phyloP scores from a whole-genome alignment of 768 basidiomycete genomes.

The Tylopilus sp. region DNA sequence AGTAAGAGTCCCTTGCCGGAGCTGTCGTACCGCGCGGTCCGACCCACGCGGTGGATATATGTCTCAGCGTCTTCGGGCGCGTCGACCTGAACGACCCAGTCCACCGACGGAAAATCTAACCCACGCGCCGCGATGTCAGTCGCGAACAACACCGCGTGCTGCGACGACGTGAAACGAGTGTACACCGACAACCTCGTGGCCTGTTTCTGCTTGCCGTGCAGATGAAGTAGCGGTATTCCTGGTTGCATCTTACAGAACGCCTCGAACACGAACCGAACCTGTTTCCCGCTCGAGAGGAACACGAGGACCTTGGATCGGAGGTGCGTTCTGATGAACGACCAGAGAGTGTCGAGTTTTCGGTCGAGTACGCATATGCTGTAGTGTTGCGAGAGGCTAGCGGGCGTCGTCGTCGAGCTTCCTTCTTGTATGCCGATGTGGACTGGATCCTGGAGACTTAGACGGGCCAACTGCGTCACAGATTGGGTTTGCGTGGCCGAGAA shows the following conservation, averaged over 20 bases:
- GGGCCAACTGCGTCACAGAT: slow-evolving; percentile 83
- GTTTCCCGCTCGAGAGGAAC: slow-evolving; percentile 93
- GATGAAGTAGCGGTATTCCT: slow-evolving; percentile 85
- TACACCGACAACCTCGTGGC: slow-evolving; percentile 82
- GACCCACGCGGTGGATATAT: slow-evolving; percentile 94
- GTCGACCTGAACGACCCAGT: slow-evolving; percentile 96
- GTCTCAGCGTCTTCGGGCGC: slow-evolving; percentile 97
- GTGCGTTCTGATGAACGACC: slow-evolving; percentile 94
- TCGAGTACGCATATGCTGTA: slow-evolving; percentile 83
- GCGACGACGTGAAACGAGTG: slow-evolving; percentile 74
- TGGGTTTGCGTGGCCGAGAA: slow-evolving; percentile 97
- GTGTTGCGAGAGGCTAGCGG: slow-evolving; percentile 81
- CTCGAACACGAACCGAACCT: slow-evolving; percentile 95
- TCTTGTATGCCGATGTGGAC: slow-evolving; percentile 65
- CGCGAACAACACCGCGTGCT: slow-evolving; percentile 85
- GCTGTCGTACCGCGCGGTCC: slow-evolving; percentile 91
- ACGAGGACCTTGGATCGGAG: slow-evolving; percentile 89
- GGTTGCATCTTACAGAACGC: slow-evolving; percentile 96
- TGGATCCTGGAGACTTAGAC: slow-evolving; percentile 83
- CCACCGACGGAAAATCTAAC: slow-evolving; percentile 92
- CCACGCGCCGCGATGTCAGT: slow-evolving; percentile 97
- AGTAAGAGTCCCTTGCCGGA: slow-evolving; percentile 84
- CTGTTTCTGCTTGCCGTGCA: slow-evolving; percentile 97
- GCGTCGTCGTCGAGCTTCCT: slow-evolving; percentile 50
- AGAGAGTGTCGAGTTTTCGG: slow-evolving; percentile 86